Conservation (phyloP, 805 yeast genomes). For the Grigorovia humatica region DNA sequence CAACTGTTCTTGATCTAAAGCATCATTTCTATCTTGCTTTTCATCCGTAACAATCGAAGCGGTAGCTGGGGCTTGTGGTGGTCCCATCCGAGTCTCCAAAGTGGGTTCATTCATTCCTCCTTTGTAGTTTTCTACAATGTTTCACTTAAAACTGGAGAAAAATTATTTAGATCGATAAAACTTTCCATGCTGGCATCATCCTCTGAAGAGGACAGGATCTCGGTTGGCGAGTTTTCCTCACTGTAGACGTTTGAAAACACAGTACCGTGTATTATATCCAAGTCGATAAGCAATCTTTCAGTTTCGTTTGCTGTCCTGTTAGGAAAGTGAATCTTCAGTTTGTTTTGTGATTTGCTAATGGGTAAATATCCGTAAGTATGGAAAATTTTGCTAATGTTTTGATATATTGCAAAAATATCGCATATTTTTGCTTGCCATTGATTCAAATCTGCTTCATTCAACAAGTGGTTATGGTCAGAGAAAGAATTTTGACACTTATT, state of each 20-base stretch:
- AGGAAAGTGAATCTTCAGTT: constrained; percentile 54
- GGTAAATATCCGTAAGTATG: constrained; percentile 58
- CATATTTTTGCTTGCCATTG: constrained; percentile 6
- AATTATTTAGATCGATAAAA: background rate
- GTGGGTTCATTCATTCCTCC: background rate
- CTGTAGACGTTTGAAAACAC: constrained; percentile 24
- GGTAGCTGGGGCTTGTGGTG: background rate
- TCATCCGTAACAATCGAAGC: background rate
- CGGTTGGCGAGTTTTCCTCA: background rate
- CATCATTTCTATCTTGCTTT: background rate
- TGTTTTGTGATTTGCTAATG: constrained; percentile 34
- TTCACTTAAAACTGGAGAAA: constrained; percentile 14
- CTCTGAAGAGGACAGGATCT: background rate
- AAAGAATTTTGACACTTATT: background rate
- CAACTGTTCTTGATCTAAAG: background rate
- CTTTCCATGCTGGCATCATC: background rate
- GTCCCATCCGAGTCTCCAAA: background rate
- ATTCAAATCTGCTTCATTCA: background rate
- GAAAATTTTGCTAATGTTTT: constrained; percentile 32
- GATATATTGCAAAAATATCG: background rate
- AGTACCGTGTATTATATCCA: constrained; percentile 48
- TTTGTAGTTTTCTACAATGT: background rate
- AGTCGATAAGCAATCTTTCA: constrained; percentile 45
- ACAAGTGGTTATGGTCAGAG: background rate
- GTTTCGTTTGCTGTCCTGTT: constrained; percentile 53